A percentile compares a stretch with the other conserved stretches of the same genome.
Evolutionary conservation across 2,329 filamentous ascomycete species (phyloP).

Genomic region (Fusarium brevicatenulatum): DNA sequence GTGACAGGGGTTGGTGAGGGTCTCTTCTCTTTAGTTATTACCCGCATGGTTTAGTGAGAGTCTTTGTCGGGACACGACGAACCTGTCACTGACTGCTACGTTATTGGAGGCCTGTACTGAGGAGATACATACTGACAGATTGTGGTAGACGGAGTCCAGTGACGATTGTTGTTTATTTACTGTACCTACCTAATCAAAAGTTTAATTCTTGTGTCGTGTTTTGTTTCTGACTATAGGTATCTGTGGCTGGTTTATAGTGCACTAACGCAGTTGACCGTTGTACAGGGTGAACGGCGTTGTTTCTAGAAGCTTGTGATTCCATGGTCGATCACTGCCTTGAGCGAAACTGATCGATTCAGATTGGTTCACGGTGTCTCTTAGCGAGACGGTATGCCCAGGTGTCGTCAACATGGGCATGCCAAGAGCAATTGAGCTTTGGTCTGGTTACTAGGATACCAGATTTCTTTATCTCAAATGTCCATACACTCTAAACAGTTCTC

Average conservation of each 20-base stretch:
- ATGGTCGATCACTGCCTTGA: not conserved
- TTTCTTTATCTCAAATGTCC: not conserved
- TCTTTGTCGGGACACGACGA: not conserved
- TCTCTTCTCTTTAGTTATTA: not conserved
- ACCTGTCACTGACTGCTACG: slow-evolving; percentile 1
- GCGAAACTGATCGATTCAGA: not conserved
- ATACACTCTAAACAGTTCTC: not conserved
- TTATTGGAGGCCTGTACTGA: slow-evolving; percentile 8
- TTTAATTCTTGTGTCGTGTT: not conserved
- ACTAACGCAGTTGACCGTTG: slow-evolving; percentile 15
- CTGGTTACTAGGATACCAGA: not conserved
- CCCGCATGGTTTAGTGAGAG: slow-evolving; percentile 21
- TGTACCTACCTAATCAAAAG: not conserved
- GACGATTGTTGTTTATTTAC: slow-evolving; percentile 15
- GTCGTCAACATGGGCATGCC: not conserved
- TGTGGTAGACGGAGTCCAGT: no score
- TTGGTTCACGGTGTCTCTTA: not conserved
- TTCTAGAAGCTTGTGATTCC: slow-evolving; percentile 28
- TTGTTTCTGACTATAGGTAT: not conserved
- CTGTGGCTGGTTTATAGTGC: not conserved
- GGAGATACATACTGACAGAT: not conserved
- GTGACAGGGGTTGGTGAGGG: slow-evolving; percentile 17
- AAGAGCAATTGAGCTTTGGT: not conserved
- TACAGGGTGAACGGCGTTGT: not conserved
- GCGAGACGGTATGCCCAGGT: not conserved